Conservation (phyloP, 2,329 filamentous ascomycete species). For the Colletotrichum eremochloae region DNA sequence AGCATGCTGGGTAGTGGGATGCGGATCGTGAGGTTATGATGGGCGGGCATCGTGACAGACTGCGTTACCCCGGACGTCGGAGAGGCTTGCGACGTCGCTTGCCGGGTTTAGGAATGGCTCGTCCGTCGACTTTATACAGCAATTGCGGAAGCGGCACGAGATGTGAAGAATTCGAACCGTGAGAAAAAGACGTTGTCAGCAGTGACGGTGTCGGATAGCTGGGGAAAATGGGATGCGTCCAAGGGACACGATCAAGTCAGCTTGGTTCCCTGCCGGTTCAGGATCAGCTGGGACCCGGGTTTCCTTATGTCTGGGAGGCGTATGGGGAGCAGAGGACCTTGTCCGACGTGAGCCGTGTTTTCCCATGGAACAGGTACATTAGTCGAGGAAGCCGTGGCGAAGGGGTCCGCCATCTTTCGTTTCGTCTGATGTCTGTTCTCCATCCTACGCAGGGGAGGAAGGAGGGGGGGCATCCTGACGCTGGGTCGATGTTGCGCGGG, state of each 20-base stretch:
- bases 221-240: neutral
- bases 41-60: conserved; percentile 42
- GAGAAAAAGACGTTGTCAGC: neutral
- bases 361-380: neutral
- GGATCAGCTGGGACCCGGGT: conserved; percentile 26
- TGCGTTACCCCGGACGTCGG: neutral
- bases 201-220: neutral
- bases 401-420: conserved; percentile 27
- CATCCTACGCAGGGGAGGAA: neutral
- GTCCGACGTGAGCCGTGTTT: conserved; percentile 10
- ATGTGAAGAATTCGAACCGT: neutral
- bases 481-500: conserved; percentile 25
- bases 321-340: conserved; percentile 11
- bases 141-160: neutral
- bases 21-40: conserved; percentile 54
- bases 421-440: conserved; percentile 38
- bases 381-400: neutral
- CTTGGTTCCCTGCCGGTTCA: conserved; percentile 31
- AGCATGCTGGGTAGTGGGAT: conserved; percentile 58
- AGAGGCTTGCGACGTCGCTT: neutral
- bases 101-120: neutral
- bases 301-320: conserved; percentile 11
- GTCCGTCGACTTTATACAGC: neutral
- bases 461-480: conserved; percentile 16
- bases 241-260: conserved; percentile 16